These are phyloP conservation scores for Neocallimastix lanati DNA, from an alignment of 192 early-diverging fungal genomes.

Conservation along the genomic window DNA sequence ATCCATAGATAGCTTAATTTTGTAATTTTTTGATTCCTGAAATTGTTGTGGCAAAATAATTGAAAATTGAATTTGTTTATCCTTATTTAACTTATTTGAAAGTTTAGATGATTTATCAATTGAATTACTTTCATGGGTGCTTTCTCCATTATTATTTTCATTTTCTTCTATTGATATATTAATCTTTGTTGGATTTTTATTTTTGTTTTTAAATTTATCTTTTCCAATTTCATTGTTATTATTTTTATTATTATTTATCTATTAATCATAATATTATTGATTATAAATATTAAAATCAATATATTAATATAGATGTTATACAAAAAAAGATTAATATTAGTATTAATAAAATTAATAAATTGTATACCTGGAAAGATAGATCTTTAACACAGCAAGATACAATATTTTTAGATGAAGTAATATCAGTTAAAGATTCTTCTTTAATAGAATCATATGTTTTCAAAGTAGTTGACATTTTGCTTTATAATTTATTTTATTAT, in stretches of 20 bases:
- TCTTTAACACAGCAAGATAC: background rate
- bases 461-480: background rate
- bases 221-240: no score
- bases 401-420: background rate
- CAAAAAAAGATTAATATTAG: background rate
- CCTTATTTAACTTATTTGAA: background rate
- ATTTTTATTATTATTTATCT: no score
- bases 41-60: background rate
- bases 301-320: no score
- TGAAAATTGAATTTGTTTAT: background rate
- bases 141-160: background rate
- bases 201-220: no score
- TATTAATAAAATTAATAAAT: background rate
- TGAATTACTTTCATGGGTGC: background rate
- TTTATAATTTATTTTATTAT: no score
- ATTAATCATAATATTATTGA: no score
- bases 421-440: background rate
- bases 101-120: background rate
- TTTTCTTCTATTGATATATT: background rate
- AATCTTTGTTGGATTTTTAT: background rate
- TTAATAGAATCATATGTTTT: background rate
- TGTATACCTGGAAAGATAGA: background rate
- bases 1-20: background rate
- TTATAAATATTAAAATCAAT: no score
- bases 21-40: background rate